Evolutionary conservation across 805 yeast species (phyloP), one percentile per base, ranked within the genome.

Genomic region (Kuraishia hungarica): DNA sequence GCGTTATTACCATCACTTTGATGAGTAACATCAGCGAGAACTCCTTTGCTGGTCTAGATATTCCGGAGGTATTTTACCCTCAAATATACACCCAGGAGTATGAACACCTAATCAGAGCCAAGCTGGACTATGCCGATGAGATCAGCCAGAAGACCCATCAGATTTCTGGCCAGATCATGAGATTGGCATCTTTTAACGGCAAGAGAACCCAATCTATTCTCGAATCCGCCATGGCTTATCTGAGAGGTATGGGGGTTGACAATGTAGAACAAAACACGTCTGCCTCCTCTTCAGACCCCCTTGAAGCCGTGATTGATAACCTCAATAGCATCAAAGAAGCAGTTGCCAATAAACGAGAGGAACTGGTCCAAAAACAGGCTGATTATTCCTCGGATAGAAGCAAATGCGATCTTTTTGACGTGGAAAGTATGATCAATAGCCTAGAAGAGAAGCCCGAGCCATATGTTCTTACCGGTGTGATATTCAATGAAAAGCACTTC

Each of bases 381-480:
- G 39, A 43, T 5, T 23, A 65, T 1, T 58, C 55, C 39, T 56
- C 58, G 19, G 60, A 60, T 48, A 59, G 57, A 24, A 52, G 50
- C 0, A 35, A 53, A 1, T 59, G 69, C 20, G 61, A 66, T 48
- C 51, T 69, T 11, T 59, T 55, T 39, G 66, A 72, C 53, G 62
- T 71, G 17, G 61, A 68, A 5, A 53, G 48, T 6, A 51, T 72
- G 4, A 48, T 73, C 35, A 58, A 61, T 2, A 59, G 60, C 2
- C 49, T 55, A 17, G 64, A 62, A 13, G 53, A 48, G 1, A 52
- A 58, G 15, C 50, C 67, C 13, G 77, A 74, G 26, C 76, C 77
- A 3, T 74, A 73, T 65, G 53, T 73, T 6, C 58, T 76, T 2
- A 63, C 64, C 13, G 79, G 78, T 23, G 67, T 72, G 2, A 63